Evolutionary conservation across 2,329 filamentous ascomycete species (phyloP), one percentile per base, ranked within the genome.

Genomic region (Apiospora pterosperma): DNA sequence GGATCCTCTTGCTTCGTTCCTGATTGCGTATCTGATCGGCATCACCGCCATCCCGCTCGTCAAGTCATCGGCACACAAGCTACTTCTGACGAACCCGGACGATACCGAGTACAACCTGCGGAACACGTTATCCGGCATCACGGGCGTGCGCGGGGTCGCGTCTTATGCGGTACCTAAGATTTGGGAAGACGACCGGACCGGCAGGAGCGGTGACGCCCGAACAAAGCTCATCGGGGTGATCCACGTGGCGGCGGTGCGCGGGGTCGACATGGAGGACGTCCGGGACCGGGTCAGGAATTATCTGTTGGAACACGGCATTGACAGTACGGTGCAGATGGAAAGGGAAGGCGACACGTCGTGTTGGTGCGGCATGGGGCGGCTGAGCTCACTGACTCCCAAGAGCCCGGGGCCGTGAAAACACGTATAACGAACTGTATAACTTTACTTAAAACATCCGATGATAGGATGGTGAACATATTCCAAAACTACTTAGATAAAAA

Each of bases 21-120:
- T 97, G 66, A 99, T 99, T 69, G 95, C 96, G 0, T 84, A 96
- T 31, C 84, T 99, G 59, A 99, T 99, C 69, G 94, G 97, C 76
- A 85, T 91, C n/a, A 97, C 94, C 10, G 92, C 96, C 0, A 87
- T 95, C 36, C 96, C 96, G 0, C 85, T 99, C 0, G 93, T 99
- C 25, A 88, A 88, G 67, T 93, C 91, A 19, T 93, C 92, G 1
- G 96, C 93, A 1, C 91, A 90, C 71, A 90, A 92, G 23, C 81
- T 99, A 4, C 83, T 99, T 25, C 85, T 99, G 3, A 92, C 93
- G 21, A 85, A 98, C 2, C 92, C 96, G 0, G 92, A 92, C 48
- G 89, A 92, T 67, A 86, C 90, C 12, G 96, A 99, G 75, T 98
- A 97, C 76, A 90, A 88, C 65, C 85, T 98, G 64, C 91, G 96